These are phyloP conservation scores for Yarrowia deformans DNA, from an alignment of 805 yeast genomes.

Conservation along the genomic window DNA sequence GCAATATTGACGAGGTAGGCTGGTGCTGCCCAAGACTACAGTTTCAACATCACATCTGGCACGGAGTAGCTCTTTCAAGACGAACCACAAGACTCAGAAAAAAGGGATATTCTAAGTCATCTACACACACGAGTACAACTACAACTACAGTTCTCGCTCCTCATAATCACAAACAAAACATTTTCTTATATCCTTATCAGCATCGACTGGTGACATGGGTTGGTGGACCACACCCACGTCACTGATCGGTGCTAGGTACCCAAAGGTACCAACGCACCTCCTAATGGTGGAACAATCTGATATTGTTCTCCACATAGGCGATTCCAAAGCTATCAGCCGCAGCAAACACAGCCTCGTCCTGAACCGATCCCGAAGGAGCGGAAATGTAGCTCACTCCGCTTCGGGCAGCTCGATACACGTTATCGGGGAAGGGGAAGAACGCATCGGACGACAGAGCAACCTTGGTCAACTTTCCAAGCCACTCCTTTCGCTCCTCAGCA, in stretches of 20 bases:
- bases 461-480: slow-evolving; percentile 79
- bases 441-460: slow-evolving; percentile 98
- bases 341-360: slow-evolving; percentile 93
- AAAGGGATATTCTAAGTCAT: no score
- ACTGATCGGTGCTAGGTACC: background rate
- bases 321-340: slow-evolving; percentile 93
- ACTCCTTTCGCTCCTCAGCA: slow-evolving; percentile 80
- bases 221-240: no score
- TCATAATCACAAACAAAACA: background rate
- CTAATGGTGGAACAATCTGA: slow-evolving; percentile 93
- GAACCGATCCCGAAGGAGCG: slow-evolving; percentile 97
- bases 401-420: slow-evolving; percentile 95
- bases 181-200: background rate
- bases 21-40: no score
- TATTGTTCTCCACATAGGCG: slow-evolving; percentile 96
- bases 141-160: no score
- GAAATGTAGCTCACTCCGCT: slow-evolving; percentile 96
- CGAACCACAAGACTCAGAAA: no score
- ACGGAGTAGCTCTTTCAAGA: no score
- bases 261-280: background rate
- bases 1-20: no score
- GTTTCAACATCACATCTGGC: no score
- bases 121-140: no score
- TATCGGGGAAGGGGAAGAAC: slow-evolving; percentile 99
- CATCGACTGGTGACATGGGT: no score